These are phyloP conservation scores for Leersia perrieri DNA, from an alignment of 176 grass and related monocot genomes.

Conservation along the genomic window DNA sequence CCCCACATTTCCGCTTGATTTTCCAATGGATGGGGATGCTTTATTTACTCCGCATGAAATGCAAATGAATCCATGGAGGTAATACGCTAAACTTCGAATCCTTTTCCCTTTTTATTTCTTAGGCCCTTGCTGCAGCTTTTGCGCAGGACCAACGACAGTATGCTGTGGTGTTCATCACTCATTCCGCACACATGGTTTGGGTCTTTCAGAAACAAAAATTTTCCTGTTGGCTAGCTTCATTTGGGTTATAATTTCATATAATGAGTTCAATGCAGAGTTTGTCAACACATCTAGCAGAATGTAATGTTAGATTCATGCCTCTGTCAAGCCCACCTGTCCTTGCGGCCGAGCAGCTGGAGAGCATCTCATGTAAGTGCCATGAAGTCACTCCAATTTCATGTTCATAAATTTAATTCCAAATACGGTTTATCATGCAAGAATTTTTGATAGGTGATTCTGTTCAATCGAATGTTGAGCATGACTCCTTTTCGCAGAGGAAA, in stretches of 20 bases:
- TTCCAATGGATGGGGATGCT: not conserved
- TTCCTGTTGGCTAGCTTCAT: not conserved
- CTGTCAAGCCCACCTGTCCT: constrained; percentile 68
- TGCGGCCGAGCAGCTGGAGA: constrained; percentile 42
- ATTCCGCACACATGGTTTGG: constrained; percentile 71
- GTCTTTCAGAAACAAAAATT: not conserved
- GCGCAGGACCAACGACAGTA: constrained; percentile 61
- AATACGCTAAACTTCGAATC: not conserved
- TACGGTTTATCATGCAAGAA: not conserved
- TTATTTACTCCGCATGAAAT: not conserved
- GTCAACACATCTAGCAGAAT: constrained; percentile 43
- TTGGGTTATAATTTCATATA: constrained; percentile 14
- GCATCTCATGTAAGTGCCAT: constrained; percentile 49
- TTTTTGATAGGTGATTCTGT: constrained; percentile 38
- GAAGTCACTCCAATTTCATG: not conserved
- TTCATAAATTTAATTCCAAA: not conserved
- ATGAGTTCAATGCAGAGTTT: constrained; percentile 50
- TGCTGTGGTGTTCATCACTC: constrained; percentile 67
- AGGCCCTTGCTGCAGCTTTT: constrained; percentile 76
- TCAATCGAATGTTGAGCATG: constrained; percentile 32
- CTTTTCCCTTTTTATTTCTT: not conserved
- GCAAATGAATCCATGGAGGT: not conserved
- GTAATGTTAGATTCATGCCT: constrained; percentile 60
- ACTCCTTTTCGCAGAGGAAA: constrained; percentile 52
- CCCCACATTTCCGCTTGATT: not conserved